Evolutionary conservation across 2,329 filamentous ascomycete genomes (phyloP).

Genomic region (Pseudonectria buxi): DNA sequence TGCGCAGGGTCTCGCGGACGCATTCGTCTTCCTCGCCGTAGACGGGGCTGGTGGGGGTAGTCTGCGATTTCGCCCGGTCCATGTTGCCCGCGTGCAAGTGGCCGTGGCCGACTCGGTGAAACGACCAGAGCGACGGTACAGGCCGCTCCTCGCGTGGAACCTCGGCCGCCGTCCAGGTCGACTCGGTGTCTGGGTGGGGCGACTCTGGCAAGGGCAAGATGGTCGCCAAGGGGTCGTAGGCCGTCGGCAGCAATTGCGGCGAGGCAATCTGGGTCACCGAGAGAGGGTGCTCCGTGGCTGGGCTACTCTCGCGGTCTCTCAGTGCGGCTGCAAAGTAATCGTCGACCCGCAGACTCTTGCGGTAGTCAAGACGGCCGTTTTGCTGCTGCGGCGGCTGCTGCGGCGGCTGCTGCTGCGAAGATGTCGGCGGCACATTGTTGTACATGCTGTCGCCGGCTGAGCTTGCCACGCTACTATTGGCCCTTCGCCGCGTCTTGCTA

Average conservation of each 20-base stretch:
- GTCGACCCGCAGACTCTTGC: slow-evolving; percentile 48
- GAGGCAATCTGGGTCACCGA: slow-evolving; percentile 19
- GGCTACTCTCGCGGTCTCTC: slow-evolving; percentile 24
- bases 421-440: slow-evolving; percentile 39
- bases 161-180: slow-evolving; percentile 22
- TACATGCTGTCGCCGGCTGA: slow-evolving; percentile 51
- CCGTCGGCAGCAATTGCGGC: slow-evolving; percentile 19
- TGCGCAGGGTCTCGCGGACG: slow-evolving; percentile 25
- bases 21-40: slow-evolving; percentile 34
- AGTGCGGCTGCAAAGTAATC: slow-evolving; percentile 43
- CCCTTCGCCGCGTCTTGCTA: slow-evolving; percentile 46
- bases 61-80: slow-evolving; percentile 15
- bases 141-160: slow-evolving; percentile 18
- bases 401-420: slow-evolving; percentile 30
- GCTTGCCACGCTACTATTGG: slow-evolving; percentile 57
- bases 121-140: slow-evolving; percentile 21
- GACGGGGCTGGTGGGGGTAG: slow-evolving; percentile 31
- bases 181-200: slow-evolving; percentile 16
- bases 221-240: slow-evolving; percentile 36
- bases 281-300: slow-evolving; percentile 16
- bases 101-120: slow-evolving; percentile 37
- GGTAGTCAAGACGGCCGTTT: slow-evolving; percentile 39
- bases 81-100: slow-evolving; percentile 36
- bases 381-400: not conserved
- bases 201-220: slow-evolving; percentile 25